phyloP scores from a whole-genome alignment of 2,329 filamentous ascomycete species.

The Fusarium solani-melongenae region DNA sequence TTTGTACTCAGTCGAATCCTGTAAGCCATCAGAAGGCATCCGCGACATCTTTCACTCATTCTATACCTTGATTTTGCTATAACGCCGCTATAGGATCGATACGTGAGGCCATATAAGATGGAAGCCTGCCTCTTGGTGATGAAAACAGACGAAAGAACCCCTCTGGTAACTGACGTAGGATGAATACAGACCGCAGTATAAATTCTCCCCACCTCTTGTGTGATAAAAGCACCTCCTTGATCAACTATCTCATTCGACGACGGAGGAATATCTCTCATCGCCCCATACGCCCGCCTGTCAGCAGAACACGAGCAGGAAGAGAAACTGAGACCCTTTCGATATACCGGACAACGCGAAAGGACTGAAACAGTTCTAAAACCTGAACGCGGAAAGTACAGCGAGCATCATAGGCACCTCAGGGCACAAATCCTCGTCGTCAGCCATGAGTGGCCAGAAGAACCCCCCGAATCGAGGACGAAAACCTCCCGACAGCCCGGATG shows the following conservation, averaged over 20 bases:
- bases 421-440: too few species aligned
- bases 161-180: neutral
- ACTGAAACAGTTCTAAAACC: too few species aligned
- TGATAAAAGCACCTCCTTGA: neutral
- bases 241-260: neutral
- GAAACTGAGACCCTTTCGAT: too few species aligned
- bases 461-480: too few species aligned
- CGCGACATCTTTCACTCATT: neutral
- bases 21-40: neutral
- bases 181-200: neutral
- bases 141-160: neutral
- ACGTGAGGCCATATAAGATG: neutral
- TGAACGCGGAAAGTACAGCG: too few species aligned
- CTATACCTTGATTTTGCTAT: neutral
- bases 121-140: neutral
- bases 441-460: too few species aligned
- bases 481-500: too few species aligned
- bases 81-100: neutral
- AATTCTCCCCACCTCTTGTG: neutral
- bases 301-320: neutral
- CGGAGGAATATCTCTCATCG: neutral
- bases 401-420: too few species aligned
- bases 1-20: neutral
- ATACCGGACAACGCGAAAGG: too few species aligned
- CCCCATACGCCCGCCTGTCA: neutral